Evolutionary conservation across 108 stramenopile species (phyloP).

Genomic region (Aureococcus anophagefferens): DNA sequence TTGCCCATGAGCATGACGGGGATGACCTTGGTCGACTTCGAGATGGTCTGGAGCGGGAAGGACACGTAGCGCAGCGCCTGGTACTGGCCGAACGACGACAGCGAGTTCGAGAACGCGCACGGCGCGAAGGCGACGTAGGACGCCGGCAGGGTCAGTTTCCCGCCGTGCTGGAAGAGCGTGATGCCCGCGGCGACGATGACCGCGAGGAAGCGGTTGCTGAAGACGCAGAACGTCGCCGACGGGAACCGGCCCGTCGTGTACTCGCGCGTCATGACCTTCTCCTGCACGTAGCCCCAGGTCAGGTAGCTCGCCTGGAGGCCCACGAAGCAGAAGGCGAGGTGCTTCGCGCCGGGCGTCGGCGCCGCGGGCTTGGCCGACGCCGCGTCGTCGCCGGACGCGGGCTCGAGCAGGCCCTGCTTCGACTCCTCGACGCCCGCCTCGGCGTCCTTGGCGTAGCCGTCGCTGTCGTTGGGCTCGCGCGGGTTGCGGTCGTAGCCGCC

Average conservation of each 20-base stretch:
- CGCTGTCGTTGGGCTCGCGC: too few relatives aligned
- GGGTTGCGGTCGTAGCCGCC: too few relatives aligned
- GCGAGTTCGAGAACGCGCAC: slow-evolving; percentile 85
- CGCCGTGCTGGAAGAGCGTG: slow-evolving; percentile 63
- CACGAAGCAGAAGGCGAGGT: slow-evolving; percentile 53
- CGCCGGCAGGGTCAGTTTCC: slow-evolving; percentile 36
- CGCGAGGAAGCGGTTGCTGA: slow-evolving; percentile 88
- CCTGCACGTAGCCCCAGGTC: slow-evolving; percentile 95
- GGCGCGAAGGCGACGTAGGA: slow-evolving; percentile 83
- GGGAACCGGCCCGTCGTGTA: slow-evolving; percentile 83
- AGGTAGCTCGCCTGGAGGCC: slow-evolving; percentile 79
- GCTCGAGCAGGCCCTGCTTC: too few relatives aligned
- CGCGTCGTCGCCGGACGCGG: too few relatives aligned
- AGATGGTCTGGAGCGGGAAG: slow-evolving; percentile 94
- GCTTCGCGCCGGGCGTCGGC: slow-evolving; percentile 20
- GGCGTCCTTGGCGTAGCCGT: too few relatives aligned
- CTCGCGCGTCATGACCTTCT: slow-evolving; percentile 84
- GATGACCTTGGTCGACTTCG: slow-evolving; percentile 94
- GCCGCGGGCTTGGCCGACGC: too few relatives aligned
- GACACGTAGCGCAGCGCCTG: slow-evolving; percentile 85
- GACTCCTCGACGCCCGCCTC: too few relatives aligned
- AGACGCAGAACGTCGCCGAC: slow-evolving; percentile 89
- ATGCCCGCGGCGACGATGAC: slow-evolving; percentile 79
- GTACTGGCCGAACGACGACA: slow-evolving; percentile 93
- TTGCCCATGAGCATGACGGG: slow-evolving; percentile 98